phyloP scores from a whole-genome alignment of 176 grass and related monocot species.

The Aechmea fasciata region DNA sequence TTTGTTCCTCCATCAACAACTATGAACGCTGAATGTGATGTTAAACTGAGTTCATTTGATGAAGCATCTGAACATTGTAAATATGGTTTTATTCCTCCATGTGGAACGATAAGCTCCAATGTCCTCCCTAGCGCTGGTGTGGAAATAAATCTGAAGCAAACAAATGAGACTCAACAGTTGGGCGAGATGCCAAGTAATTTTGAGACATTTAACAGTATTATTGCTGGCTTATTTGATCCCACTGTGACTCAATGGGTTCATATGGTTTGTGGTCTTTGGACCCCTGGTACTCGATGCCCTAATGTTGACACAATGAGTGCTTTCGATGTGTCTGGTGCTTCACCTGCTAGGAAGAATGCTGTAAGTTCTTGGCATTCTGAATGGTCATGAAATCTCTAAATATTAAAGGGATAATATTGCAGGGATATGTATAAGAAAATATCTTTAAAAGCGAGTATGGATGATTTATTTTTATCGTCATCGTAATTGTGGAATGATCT shows the following conservation, averaged over 20 bases:
- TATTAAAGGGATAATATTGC: neutral
- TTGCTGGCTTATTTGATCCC: slow-evolving; percentile 29
- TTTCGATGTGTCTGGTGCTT: slow-evolving; percentile 77
- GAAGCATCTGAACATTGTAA: slow-evolving; percentile 8
- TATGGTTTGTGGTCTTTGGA: slow-evolving; percentile 93
- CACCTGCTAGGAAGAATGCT: slow-evolving; percentile 55
- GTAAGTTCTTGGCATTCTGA: slow-evolving; percentile 45
- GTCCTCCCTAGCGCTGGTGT: slow-evolving; percentile 5
- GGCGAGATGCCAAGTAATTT: slow-evolving; percentile 19
- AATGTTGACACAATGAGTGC: slow-evolving; percentile 78
- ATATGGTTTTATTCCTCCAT: slow-evolving; percentile 18
- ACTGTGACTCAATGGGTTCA: slow-evolving; percentile 63
- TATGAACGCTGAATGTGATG: slow-evolving; percentile 10
- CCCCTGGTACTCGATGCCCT: slow-evolving; percentile 84
- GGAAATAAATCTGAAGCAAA: slow-evolving; percentile 21
- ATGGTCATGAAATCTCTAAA: neutral
- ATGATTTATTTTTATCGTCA: neutral
- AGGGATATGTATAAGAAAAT: too few relatives aligned
- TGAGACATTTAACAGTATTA: slow-evolving; percentile 18
- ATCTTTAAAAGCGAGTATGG: too few relatives aligned
- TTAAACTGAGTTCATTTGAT: slow-evolving; percentile 17
- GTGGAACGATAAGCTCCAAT: slow-evolving; percentile 21
- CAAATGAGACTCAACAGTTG: slow-evolving; percentile 1
- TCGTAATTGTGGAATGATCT: slow-evolving; percentile 16
- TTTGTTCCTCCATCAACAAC: slow-evolving; percentile 20